Evolutionary conservation across 305 asterid genomes (phyloP).

Genomic region (Fraxinus velutina): DNA sequence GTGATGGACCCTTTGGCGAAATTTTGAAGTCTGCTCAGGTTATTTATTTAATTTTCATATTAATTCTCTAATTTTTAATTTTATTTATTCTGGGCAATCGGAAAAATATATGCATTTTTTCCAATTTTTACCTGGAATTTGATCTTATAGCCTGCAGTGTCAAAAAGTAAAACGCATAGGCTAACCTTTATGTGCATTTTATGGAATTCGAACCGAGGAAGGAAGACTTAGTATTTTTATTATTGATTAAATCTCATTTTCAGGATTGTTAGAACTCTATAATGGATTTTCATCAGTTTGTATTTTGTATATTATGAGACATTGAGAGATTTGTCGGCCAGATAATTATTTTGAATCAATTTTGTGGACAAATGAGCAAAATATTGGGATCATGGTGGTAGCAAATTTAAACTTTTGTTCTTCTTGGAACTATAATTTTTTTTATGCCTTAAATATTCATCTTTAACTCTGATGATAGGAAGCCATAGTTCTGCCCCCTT

Average conservation of each 20-base stretch:
- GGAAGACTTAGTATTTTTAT: not conserved
- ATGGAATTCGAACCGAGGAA: not conserved
- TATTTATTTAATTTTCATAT: not conserved
- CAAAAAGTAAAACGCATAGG: not conserved
- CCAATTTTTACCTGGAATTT: not conserved
- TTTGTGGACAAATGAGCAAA: not conserved
- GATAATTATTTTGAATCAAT: not conserved
- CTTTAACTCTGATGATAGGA: slow-evolving; percentile 51
- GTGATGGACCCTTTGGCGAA: slow-evolving; percentile 83
- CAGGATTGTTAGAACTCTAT: not conserved
- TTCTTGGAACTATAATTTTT: not conserved
- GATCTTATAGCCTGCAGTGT: not conserved
- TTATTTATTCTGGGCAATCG: not conserved
- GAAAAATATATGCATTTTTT: not conserved
- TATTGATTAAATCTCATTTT: not conserved
- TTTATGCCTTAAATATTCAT: not conserved
- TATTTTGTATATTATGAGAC: not conserved
- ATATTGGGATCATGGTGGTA: not conserved
- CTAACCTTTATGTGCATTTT: not conserved
- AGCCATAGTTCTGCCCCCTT: slow-evolving; percentile 89
- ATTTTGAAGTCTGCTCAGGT: slow-evolving; percentile 85
- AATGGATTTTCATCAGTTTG: not conserved
- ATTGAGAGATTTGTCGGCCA: not conserved
- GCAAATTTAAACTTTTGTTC: not conserved
- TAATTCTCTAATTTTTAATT: not conserved